phyloP scores from a whole-genome alignment of 768 basidiomycete genomes.

The Auricularia sp. region DNA sequence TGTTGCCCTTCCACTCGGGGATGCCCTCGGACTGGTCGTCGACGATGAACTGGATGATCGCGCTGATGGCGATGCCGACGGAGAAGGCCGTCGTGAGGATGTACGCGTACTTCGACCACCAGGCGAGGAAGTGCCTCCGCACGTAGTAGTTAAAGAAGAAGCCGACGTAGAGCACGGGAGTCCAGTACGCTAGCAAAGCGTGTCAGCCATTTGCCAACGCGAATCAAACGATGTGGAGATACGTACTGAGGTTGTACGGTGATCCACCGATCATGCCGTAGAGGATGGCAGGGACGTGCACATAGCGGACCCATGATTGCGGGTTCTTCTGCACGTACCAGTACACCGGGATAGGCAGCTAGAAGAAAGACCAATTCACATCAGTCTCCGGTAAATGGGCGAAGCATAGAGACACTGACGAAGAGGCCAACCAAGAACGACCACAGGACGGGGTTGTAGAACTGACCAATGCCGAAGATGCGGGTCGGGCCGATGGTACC shows the following conservation, averaged over 20 bases:
- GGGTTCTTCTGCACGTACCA: neutral
- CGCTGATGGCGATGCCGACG: constrained; percentile 20
- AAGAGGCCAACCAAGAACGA: constrained; percentile 24
- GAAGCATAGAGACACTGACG: neutral
- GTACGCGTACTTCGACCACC: constrained; percentile 11
- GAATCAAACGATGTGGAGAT: neutral
- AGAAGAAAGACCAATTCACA: no score
- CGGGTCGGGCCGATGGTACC: constrained; percentile 18
- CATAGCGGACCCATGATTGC: neutral
- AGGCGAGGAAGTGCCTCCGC: constrained; percentile 5
- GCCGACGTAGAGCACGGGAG: neutral
- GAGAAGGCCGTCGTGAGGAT: constrained; percentile 20
- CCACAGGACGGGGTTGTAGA: constrained; percentile 12
- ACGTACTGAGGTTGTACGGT: neutral
- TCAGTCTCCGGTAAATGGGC: no score
- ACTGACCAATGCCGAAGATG: constrained; percentile 11
- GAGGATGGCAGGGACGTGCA: constrained; percentile 5
- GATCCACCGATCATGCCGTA: constrained; percentile 3
- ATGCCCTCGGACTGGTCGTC: constrained; percentile 6
- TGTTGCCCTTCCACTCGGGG: constrained; percentile 5
- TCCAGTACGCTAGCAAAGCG: neutral
- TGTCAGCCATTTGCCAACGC: neutral
- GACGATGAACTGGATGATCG: constrained; percentile 22
- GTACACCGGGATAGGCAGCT: neutral
- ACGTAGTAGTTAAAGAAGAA: constrained; percentile 1